Evolutionary conservation across 805 yeast species (phyloP), one percentile per base, ranked within the genome.

Genomic region (Cyberlindnera meyerae): DNA sequence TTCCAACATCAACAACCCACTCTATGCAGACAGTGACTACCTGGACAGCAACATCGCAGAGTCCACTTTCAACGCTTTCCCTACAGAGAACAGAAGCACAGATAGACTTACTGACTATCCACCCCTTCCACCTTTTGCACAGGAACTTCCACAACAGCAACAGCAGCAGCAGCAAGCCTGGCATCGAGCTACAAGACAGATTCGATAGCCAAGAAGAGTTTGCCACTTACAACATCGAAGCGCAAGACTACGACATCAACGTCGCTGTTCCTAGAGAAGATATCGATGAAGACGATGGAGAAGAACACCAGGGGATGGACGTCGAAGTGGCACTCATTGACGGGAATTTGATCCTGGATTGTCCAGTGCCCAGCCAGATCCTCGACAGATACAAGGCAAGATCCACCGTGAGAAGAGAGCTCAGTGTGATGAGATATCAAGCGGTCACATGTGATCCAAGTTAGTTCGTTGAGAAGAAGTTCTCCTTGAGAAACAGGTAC

Each of bases 361-460:
- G 95, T 54, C 95, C 95, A 9, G 89, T 87, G 1, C 79, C 94
- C n/a, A 73, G 75, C 21, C 71, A 75, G 33, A 67, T 87, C 34
- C 62, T 82, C 29, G 61, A 64, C 32, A 75, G 75, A 49, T 80
- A 72, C 50, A 58, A 66, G 32, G 57, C 57, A 2, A 51, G 49
- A 44, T 14, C 37, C 24, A 62, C 74, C 37, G 55, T 66, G 27
- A 70, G 66, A 42, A 48, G 66, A 50, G 83, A 90, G 65, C 82
- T 82, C 69, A 70, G 77, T 24, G 86, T 81, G 51, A 81, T 90
- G 90, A 73, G 97, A 58, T 90, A 89, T 61, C 86, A 93, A 39
- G 97, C 96, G 0, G 88, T 85, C 15, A 90, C 97, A 1, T 82
- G 95, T 58, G 94, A 90, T 45, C 97, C 97, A 0, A 68, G 75